A percentile compares a stretch with the other conserved stretches of the same genome.
phyloP scores from a whole-genome alignment of 805 yeast genomes.

The Wickerhamiella lipophila region DNA sequence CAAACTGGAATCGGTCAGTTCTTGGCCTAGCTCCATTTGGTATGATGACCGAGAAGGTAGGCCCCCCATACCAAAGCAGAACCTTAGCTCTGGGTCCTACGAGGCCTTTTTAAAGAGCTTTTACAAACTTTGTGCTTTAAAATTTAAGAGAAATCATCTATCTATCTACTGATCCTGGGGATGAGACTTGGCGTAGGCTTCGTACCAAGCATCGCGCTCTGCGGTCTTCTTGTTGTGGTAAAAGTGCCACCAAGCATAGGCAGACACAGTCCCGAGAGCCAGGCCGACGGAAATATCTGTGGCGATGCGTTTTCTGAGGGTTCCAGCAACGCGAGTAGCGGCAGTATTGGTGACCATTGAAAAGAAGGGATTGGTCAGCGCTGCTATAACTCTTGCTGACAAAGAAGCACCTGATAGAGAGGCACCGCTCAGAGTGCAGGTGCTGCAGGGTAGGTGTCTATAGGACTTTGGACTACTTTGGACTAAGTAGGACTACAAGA shows the following conservation, averaged over 20 bases:
- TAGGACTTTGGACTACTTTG: too few relatives aligned
- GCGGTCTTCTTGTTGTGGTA: conserved; percentile 62
- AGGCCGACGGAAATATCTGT: conserved; percentile 67
- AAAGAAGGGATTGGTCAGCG: conserved; percentile 8
- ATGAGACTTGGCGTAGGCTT: conserved; percentile 60
- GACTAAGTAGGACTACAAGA: too few relatives aligned
- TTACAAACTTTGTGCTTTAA: background rate
- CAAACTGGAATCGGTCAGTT: conserved; percentile 12
- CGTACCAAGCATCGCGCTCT: conserved; percentile 76
- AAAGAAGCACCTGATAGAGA: background rate
- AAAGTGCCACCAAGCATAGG: conserved; percentile 73
- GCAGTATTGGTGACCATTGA: conserved; percentile 23
- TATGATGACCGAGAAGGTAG: conserved; percentile 4
- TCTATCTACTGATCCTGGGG: background rate
- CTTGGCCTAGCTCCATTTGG: conserved; percentile 7
- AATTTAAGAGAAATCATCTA: background rate
- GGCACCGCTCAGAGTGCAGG: too few relatives aligned
- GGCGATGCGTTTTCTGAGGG: conserved; percentile 65
- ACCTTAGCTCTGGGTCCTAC: too few relatives aligned
- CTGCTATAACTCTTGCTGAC: conserved; percentile 3
- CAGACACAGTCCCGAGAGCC: conserved; percentile 37
- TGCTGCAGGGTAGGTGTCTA: too few relatives aligned
- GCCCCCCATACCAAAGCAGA: too few relatives aligned
- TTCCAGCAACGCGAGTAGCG: conserved; percentile 44
- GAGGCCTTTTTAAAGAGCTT: too few relatives aligned